phyloP scores from a whole-genome alignment of 2,329 filamentous ascomycete species.

The Lecanicillium sp. region DNA sequence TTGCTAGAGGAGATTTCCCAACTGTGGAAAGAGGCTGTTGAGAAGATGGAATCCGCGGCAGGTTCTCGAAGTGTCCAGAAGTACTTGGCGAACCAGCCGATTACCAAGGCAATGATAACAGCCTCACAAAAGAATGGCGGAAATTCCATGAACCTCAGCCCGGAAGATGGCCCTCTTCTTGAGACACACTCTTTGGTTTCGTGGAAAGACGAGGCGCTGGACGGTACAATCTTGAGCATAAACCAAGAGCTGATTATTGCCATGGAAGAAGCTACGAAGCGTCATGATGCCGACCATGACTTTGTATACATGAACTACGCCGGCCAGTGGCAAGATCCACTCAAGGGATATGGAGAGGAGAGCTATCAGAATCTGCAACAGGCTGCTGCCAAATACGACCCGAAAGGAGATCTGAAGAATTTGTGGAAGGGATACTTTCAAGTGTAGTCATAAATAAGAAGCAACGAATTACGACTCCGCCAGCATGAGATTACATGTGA shows the following conservation, averaged over 20 bases:
- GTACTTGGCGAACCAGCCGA: slow-evolving; percentile 27
- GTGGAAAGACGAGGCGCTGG: slow-evolving; percentile 9
- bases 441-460: no score
- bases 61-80: slow-evolving; percentile 13
- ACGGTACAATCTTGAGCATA: slow-evolving; percentile 5
- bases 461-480: no score
- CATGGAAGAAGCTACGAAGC: slow-evolving; percentile 4
- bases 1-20: slow-evolving; percentile 19
- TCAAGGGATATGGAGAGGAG: slow-evolving; percentile 27
- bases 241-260: slow-evolving; percentile 5
- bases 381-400: slow-evolving; percentile 24
- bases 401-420: slow-evolving; percentile 22
- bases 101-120: slow-evolving; percentile 24
- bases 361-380: slow-evolving; percentile 22
- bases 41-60: slow-evolving; percentile 6
- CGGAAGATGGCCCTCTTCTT: slow-evolving; percentile 22
- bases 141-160: slow-evolving; percentile 31
- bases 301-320: slow-evolving; percentile 35
- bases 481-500: no score
- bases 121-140: slow-evolving; percentile 27
- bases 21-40: slow-evolving; percentile 15
- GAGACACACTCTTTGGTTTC: slow-evolving; percentile 20
- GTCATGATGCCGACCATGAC: slow-evolving; percentile 5
- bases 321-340: slow-evolving; percentile 25
- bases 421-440: slow-evolving; percentile 19